Base-by-base conservation (phyloP, 2,329 filamentous ascomycete genomes). In the Gyromitra esculenta region DNA sequence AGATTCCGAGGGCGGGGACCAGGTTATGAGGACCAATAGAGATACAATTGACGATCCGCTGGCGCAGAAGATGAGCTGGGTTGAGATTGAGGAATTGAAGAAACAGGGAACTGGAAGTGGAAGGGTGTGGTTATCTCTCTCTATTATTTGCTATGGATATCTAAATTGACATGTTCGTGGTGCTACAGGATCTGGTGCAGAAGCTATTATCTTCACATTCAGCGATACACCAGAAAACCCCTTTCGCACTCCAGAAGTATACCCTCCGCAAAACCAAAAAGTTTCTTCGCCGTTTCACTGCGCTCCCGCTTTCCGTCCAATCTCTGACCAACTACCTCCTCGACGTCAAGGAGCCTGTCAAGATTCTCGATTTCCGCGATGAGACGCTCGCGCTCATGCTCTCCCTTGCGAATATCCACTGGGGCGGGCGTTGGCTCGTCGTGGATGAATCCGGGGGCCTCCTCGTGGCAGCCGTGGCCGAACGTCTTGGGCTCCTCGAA, bases 161-260 rank as follows among this genome's bases (percentile, higher is more conserved):
- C 52, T 43, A 25, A 41, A 39, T 39, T 72, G 45, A 73, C 37
- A 41, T 39, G 64, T 57, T 31, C 25, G 25, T 5, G 21, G 37
- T 45, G n/a, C 48, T 62, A 45, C 92, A 92, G 82, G 94, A 97
- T 66, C 88, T 99, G 62, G 96, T 99, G 79, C 91, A 92, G n/a
- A 97, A 94, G 84, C 89, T 99, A 35, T 88, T 99, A 84, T 88
- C 94, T 39, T 96, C 94, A 56, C 96, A 99, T 83, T 91, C 92
- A 18, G 92, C 91, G 0, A 87, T 99, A 56, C 94, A 97, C 80
- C 92, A 98, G 85, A 99, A 99, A 87, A 98, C 96, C 0, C 88
- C 90, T 0, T 99, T 96, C 82, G 96, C 94, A 1, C 86, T 97
- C 74, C 94, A 95, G 56, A 99, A 99, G 84, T 99, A 99, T 84